Evolutionary conservation across 1,284 basidiomycete genomes (phyloP), one percentile per base, ranked within the genome.

Genomic region (Gymnopus androsaceus): DNA sequence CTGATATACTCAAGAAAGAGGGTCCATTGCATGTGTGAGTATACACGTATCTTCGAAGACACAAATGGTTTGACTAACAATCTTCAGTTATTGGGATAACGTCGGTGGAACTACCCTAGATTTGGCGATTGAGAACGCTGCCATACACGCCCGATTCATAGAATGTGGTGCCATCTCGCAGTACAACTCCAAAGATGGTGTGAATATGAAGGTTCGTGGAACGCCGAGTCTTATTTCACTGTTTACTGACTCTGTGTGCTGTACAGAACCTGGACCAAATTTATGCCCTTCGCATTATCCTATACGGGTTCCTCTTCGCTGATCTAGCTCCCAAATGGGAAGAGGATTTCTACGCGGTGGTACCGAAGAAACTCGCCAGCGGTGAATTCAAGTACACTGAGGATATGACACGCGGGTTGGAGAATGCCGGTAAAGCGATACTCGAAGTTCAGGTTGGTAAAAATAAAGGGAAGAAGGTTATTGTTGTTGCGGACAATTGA

Each of bases 31-130:
- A 69, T 64, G 66, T 73, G 74, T 74, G 73, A 56, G 73, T n/a
- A n/a, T n/a, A n/a, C n/a, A n/a, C n/a, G n/a, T n/a, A n/a, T n/a
- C n/a, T n/a, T n/a, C n/a, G n/a, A n/a, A n/a, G n/a, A n/a, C n/a
- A n/a, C n/a, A n/a, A n/a, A n/a, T n/a, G n/a, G n/a, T n/a, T n/a
- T n/a, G n/a, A n/a, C n/a, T n/a, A 23, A 17, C 15, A 14, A 34
- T 33, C 30, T 23, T 8, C 11, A 83, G 80, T 21, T 74, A 66
- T 56, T 77, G 74, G 74, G 73, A 75, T 59, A 77, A 81, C 66
- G 85, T 88, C 51, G 88, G 90, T 2, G 89, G 89, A 0, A 78
- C 84, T 59, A 83, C 80, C 3, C 75, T 89, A 15, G 84, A 89
- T 47, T 72, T 79, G 33, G 81, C 81, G 0, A 67, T 90, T 14